Evolutionary conservation across 2,329 filamentous ascomycete genomes (phyloP), one percentile per base, ranked within the genome.

Genomic region (Ilyonectria destructans): DNA sequence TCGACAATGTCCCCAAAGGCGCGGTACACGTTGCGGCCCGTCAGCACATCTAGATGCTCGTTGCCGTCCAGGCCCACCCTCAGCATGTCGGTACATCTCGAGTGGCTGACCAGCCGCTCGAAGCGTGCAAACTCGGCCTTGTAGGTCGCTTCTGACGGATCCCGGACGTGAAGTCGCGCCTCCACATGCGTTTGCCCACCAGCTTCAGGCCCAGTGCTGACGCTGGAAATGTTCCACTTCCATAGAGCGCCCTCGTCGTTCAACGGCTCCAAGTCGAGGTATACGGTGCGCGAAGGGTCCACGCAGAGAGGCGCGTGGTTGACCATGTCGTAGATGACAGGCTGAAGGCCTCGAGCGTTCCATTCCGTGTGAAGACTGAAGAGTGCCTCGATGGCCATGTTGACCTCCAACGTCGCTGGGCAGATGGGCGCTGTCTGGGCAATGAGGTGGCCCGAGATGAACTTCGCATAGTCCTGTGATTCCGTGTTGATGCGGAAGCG

Each of bases 341-440:
- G 64, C 3, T 19, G 26, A 4, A 54, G 6, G 6, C 29, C 29
- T 1, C 15, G 26, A 7, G 17, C n/a, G 9, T 48, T 26, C 7
- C 31, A 29, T 10, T 54, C n/a, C 2, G 13, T 12, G 9, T 54
- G 37, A 1, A 67, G 12, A 33, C 58, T 67, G 2, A 48, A 31
- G 10, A 67, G 33, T 5, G 64, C 45, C 23, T 67, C 58, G 19
- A 62, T 62, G 10, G 54, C 64, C 8, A 67, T 58, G 21, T 58
- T 54, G 6, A 58, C 23, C 37, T 54, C 15, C 3, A 62, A 26
- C 2, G 58, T 67, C 8, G 23, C 58, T 9, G 64, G 58, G 5
- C 45, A 52, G 33, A 62, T 62, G 3, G 58, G 64, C 1, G 64
- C 64, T 3, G 64, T 67, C 35, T 62, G 26, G 0, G 54, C 46